phyloP scores from a whole-genome alignment of 805 yeast species.

The Candida ipomoeae region DNA sequence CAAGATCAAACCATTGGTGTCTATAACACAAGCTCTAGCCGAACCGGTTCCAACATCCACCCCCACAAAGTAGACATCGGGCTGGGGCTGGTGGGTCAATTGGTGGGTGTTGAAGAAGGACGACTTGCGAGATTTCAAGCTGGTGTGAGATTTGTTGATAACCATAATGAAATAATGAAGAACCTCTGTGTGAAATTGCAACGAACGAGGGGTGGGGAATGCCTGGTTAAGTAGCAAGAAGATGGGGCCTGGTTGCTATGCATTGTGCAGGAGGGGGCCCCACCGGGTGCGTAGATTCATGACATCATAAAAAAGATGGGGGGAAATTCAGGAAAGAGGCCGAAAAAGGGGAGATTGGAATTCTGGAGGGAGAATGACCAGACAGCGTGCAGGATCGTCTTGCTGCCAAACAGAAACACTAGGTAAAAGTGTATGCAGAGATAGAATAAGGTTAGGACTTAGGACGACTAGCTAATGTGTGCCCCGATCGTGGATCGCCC shows the following conservation, averaged over 20 bases:
- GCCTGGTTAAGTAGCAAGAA: neutral
- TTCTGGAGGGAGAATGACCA: no score
- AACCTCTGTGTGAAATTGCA: neutral
- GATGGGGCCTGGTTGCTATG: slow-evolving; percentile 9
- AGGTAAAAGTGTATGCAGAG: no score
- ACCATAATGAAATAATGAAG: slow-evolving; percentile 11
- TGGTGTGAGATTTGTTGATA: slow-evolving; percentile 34
- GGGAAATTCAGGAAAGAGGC: no score
- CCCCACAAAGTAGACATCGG: slow-evolving; percentile 61
- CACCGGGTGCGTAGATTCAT: neutral
- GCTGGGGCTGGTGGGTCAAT: slow-evolving; percentile 37
- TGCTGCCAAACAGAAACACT: no score
- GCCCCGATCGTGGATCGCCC: neutral
- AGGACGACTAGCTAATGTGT: no score
- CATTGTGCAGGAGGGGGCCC: slow-evolving; percentile 9
- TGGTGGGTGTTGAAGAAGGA: slow-evolving; percentile 33
- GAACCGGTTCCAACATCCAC: slow-evolving; percentile 98
- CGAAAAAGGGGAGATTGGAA: no score
- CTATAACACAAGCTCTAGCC: slow-evolving; percentile 90
- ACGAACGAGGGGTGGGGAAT: neutral
- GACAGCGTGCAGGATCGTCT: no score
- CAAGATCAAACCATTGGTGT: slow-evolving; percentile 74
- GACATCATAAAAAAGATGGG: neutral
- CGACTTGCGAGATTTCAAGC: slow-evolving; percentile 37
- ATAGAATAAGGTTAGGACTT: no score